Evolutionary conservation across 768 basidiomycete species (phyloP), one percentile per base, ranked within the genome.

Genomic region (Boletus coccyginus): DNA sequence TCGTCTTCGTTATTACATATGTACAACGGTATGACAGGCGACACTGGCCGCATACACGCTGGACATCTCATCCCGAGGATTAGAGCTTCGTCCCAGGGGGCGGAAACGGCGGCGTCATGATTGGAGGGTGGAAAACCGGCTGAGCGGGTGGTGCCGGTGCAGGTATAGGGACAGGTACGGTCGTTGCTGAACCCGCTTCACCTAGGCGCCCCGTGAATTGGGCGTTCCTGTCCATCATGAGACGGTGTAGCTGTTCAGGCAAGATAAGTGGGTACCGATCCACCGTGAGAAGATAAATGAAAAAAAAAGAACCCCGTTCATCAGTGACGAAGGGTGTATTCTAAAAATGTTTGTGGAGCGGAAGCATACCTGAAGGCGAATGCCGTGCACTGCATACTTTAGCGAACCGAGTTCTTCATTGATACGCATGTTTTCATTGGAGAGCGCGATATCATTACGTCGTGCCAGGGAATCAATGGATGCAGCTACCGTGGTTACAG

Each of bases 221-320:
- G 16, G 81, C 81, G 70, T 86, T 88, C 56, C 86, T 77, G 41
- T 89, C 87, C 84, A 88, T 84, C 86, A 90, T 86, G 58, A 90
- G 80, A 46, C 81, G 78, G 63, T 90, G 88, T 51, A 85, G 68
- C 82, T 85, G 64, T 54, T 52, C 42, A 38, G 42, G 43, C 32
- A 24, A 47, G 55, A 59, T 62, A 52, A 62, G 55, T 61, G 50
- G 35, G 49, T 5, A 52, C 47, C 33, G 55, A 51, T 55, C 52
- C 41, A 39, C 16, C 50, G 35, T 41, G 46, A 36, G 61, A 52
- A 41, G 31, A 19, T 55, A 36, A 58, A 57, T 33, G 46, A 57
- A 64, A 38, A 53, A 29, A 43, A 53, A 52, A 46, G 47, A 50
- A 50, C 29, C 14, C 42, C 45, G 42, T 50, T 40, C 14, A 42